phyloP scores from a whole-genome alignment of 768 basidiomycete genomes.

The Trametes punicea region DNA sequence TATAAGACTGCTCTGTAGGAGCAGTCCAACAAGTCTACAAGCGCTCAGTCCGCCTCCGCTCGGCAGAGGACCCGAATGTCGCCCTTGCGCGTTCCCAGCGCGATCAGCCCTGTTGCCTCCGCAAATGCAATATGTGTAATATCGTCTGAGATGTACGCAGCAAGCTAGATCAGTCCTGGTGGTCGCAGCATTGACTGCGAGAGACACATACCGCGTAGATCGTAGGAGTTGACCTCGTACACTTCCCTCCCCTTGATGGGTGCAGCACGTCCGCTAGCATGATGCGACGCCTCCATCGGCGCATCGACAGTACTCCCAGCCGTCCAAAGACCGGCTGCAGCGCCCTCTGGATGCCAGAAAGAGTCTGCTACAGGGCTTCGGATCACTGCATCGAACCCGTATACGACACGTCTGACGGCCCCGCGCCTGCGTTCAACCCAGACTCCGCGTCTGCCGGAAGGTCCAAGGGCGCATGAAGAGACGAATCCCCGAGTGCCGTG shows the following conservation, averaged over 20 bases:
- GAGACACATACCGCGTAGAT: slow-evolving; percentile 28
- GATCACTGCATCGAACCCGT: slow-evolving; percentile 38
- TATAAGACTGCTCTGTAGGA: too few species aligned
- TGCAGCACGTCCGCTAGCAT: background rate
- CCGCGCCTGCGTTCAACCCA: slow-evolving; percentile 53
- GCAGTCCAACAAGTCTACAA: too few species aligned
- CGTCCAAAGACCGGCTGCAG: too few species aligned
- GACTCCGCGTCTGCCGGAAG: slow-evolving; percentile 47
- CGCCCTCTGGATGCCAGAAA: too few species aligned
- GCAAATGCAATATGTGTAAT: slow-evolving; percentile 32
- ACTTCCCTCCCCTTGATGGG: slow-evolving; percentile 24
- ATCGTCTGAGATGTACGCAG: slow-evolving; percentile 29
- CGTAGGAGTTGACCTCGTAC: slow-evolving; percentile 31
- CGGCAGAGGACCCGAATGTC: slow-evolving; percentile 25
- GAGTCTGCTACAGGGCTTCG: too few species aligned
- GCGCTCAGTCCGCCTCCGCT: background rate
- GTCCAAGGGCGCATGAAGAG: slow-evolving; percentile 45
- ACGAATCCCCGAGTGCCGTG: slow-evolving; percentile 43
- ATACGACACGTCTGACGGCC: slow-evolving; percentile 41
- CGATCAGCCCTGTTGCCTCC: slow-evolving; percentile 29
- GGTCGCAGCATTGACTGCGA: background rate
- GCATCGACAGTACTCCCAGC: too few species aligned
- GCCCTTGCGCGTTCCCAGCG: slow-evolving; percentile 29
- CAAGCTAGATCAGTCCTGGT: background rate
- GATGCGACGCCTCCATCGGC: background rate